Evolutionary conservation across 139 green algal species (phyloP).

Genomic region (Chara braunii): DNA sequence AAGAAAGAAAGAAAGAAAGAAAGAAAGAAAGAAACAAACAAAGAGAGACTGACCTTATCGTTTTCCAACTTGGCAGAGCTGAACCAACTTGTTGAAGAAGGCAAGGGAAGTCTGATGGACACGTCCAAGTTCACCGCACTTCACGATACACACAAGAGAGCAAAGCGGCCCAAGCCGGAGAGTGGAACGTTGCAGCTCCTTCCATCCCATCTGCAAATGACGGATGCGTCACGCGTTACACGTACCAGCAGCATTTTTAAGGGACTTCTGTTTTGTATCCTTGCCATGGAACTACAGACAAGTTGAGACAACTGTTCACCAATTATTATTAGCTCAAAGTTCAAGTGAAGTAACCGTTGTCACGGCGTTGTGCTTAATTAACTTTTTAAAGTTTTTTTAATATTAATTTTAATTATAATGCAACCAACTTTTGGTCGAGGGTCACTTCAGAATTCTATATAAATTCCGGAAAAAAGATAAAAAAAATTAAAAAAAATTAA

Average conservation of each 20-base stretch:
- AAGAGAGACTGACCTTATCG: no score
- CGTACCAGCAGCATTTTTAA: constrained; percentile 11
- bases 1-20: no score
- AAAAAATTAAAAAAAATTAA: no score
- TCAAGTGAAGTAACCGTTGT: neutral
- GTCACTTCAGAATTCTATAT: no score
- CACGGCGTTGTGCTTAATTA: neutral
- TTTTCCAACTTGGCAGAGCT: no score
- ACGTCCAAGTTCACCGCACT: neutral
- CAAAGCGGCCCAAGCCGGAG: neutral
- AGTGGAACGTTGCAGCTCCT: constrained; percentile 5
- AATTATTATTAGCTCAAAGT: no score
- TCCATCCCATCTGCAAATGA: constrained; percentile 1
- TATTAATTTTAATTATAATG: neutral
- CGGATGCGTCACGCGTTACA: neutral
- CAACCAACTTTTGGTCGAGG: constrained; percentile 1
- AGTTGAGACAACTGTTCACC: no score
- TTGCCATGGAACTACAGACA: neutral
- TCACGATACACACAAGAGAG: neutral
- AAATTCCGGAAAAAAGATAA: no score
- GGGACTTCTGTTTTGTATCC: constrained; percentile 27
- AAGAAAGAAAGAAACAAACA: no score
- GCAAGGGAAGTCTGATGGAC: neutral
- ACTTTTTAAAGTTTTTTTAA: constrained; percentile 1
- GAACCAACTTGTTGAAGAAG: no score